These are phyloP conservation scores for Salix exigua DNA, from an alignment of 345 rosid genomes.

Conservation along the genomic window DNA sequence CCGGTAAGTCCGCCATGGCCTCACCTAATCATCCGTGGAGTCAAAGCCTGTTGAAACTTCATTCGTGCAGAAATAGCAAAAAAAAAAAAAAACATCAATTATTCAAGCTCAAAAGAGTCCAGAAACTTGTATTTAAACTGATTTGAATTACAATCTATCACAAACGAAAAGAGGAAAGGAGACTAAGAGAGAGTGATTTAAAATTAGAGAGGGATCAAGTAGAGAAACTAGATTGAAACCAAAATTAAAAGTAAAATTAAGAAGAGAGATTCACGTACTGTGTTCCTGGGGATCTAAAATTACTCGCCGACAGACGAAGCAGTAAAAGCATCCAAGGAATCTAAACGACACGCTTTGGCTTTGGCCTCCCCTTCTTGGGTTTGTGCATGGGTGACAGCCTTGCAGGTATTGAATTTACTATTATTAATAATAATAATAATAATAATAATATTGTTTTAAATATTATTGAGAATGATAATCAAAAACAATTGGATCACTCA, in stretches of 20 bases:
- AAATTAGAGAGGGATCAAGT: not conserved
- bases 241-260: not conserved
- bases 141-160: not conserved
- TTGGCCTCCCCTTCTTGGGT: not conserved
- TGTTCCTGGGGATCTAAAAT: not conserved
- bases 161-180: not conserved
- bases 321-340: not conserved
- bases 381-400: not conserved
- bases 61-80: not conserved
- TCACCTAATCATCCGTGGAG: not conserved
- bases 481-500: no score
- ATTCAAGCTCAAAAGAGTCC: not conserved
- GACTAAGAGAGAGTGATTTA: not conserved
- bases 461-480: no score
- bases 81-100: not conserved
- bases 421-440: no score
- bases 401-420: no score
- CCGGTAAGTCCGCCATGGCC: conserved; percentile 75
- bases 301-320: not conserved
- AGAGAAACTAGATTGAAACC: not conserved
- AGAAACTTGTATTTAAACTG: not conserved
- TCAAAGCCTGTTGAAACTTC: not conserved
- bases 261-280: not conserved
- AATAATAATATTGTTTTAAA: no score
- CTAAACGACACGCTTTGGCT: not conserved